Conservation (phyloP, 257 asterid species). For the Rubia yunnanensis region DNA sequence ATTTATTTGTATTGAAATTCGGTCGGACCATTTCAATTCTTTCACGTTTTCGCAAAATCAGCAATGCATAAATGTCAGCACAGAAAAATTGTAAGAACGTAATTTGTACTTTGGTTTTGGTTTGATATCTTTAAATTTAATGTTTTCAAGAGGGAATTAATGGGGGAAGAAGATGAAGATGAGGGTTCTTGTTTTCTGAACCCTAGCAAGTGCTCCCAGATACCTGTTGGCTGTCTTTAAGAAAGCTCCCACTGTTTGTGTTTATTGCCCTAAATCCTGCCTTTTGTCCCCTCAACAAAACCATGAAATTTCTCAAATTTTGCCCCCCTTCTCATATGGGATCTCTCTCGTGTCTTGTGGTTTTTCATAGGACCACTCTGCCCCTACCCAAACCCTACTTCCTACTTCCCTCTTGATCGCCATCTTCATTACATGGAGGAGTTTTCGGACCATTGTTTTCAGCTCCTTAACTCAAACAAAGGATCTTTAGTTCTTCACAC, state of each 20-base stretch:
- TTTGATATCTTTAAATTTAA: background rate
- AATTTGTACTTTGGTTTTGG: too few relatives aligned
- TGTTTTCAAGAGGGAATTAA: slow-evolving; percentile 13
- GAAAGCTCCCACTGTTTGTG: slow-evolving; percentile 10
- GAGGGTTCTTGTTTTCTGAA: slow-evolving; percentile 36
- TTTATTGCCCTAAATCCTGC: slow-evolving; percentile 60
- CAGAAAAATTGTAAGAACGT: too few relatives aligned
- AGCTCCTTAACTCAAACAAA: slow-evolving; percentile 35
- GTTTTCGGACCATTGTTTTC: slow-evolving; percentile 23
- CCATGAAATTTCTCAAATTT: slow-evolving; percentile 72
- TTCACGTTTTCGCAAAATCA: too few relatives aligned
- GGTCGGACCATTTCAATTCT: too few relatives aligned
- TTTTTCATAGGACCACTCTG: slow-evolving; percentile 35
- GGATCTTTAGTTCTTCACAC: background rate
- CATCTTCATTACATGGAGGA: background rate
- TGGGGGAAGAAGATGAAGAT: background rate
- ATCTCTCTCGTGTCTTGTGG: slow-evolving; percentile 78
- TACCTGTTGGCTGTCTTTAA: slow-evolving; percentile 39
- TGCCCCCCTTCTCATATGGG: slow-evolving; percentile 35
- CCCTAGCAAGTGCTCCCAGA: slow-evolving; percentile 24
- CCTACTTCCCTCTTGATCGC: background rate
- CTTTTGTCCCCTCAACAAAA: slow-evolving; percentile 82
- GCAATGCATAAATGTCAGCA: too few relatives aligned
- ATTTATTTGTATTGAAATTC: too few relatives aligned
- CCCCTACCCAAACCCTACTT: background rate